These are phyloP conservation scores for Diaporthe vaccinii DNA, from an alignment of 2,329 filamentous ascomycete genomes.

Conservation along the genomic window DNA sequence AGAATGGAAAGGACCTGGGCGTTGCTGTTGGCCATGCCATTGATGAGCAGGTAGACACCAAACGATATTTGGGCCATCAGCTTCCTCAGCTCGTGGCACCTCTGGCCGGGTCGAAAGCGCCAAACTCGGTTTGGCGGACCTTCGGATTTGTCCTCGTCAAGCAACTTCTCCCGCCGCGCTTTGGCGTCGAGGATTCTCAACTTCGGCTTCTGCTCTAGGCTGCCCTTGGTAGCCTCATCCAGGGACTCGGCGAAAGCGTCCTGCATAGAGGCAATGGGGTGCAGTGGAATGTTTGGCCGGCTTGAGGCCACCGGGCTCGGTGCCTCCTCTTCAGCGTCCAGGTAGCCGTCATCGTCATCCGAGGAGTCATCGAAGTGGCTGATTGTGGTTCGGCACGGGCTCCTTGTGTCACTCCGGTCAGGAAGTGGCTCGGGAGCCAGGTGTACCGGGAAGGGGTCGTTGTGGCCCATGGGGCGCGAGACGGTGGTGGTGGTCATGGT, in stretches of 20 bases:
- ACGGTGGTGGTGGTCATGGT: constrained; percentile 40
- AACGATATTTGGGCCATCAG: constrained; percentile 94
- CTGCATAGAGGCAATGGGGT: constrained; percentile 84
- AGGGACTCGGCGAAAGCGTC: constrained; percentile 87
- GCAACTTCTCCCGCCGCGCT: constrained; percentile 73
- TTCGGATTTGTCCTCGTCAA: constrained; percentile 77
- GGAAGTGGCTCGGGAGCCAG: constrained; percentile 34
- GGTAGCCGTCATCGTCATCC: constrained; percentile 34
- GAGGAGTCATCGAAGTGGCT: constrained; percentile 40
- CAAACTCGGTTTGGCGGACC: constrained; percentile 80
- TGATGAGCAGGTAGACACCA: constrained; percentile 88
- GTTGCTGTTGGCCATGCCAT: constrained; percentile 89
- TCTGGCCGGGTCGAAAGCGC: constrained; percentile 81
- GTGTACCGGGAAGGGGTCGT: constrained; percentile 32
- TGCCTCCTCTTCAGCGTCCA: constrained; percentile 8
- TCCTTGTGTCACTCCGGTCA: constrained; percentile 38
- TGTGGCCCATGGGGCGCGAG: constrained; percentile 37
- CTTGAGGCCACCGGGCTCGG: constrained; percentile 29
- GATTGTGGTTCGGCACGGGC: constrained; percentile 40
- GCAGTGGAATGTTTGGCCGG: constrained; percentile 56
- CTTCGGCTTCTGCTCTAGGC: constrained; percentile 63
- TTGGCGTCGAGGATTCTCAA: constrained; percentile 69
- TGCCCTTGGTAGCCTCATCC: constrained; percentile 73
- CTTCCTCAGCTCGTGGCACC: constrained; percentile 90
- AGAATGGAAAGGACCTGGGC: constrained; percentile 89